Conservation (phyloP, 441 rosid species). For the Lepidium campestre region DNA sequence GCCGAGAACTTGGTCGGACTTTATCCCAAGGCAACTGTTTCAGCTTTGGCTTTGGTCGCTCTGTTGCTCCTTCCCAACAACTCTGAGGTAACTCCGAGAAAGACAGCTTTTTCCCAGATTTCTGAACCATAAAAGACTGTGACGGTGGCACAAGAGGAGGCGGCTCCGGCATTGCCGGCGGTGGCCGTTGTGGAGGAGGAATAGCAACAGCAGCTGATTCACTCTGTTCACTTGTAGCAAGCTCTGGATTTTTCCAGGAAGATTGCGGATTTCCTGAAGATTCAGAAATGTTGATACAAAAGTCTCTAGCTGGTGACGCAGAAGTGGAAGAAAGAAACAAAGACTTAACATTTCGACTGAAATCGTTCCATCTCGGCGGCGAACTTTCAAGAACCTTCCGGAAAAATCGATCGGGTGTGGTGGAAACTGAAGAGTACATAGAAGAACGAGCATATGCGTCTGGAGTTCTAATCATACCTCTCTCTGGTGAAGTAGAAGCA, state of each 20-base stretch:
- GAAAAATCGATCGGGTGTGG: constrained; percentile 31
- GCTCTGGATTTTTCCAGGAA: constrained; percentile 27
- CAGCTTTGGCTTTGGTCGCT: constrained; percentile 64
- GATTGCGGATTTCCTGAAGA: constrained; percentile 27
- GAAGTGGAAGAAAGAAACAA: constrained; percentile 38
- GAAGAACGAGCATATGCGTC: constrained; percentile 33
- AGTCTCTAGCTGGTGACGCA: constrained; percentile 27
- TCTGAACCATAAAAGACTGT: constrained; percentile 72
- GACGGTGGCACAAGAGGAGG: constrained; percentile 75
- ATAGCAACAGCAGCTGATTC: constrained; percentile 31
- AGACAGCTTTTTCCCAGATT: constrained; percentile 35
- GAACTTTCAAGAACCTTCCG: constrained; percentile 35
- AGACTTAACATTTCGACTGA: constrained; percentile 31
- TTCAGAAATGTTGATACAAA: constrained; percentile 21
- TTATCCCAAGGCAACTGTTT: constrained; percentile 96
- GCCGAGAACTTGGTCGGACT: constrained; percentile 86
- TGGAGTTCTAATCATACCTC: constrained; percentile 21
- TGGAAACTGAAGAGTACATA: constrained; percentile 33
- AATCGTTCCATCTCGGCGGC: constrained; percentile 36
- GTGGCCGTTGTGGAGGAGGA: constrained; percentile 42
- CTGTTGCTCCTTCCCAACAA: constrained; percentile 38
- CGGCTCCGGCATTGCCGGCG: constrained; percentile 43
- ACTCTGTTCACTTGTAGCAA: constrained; percentile 20
- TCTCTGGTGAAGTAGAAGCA: constrained; percentile 34
- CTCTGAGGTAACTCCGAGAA: constrained; percentile 52